Evolutionary conservation across 805 yeast genomes (phyloP).

Genomic region (Candida ipomoeae): DNA sequence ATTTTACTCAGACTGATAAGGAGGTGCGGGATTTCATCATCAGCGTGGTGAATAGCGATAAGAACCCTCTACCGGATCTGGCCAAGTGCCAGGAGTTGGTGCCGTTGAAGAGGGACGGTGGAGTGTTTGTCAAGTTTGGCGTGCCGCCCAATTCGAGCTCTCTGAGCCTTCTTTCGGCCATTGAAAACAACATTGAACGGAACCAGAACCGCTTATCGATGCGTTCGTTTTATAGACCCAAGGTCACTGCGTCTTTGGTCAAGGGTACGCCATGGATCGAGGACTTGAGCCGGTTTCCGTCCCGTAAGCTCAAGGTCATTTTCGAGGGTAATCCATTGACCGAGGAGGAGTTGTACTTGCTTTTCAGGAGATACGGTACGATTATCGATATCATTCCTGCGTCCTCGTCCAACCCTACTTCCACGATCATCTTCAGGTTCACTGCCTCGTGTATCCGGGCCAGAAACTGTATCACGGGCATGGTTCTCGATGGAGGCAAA

Average conservation of each 20-base stretch:
- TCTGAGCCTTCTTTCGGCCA: slow-evolving; percentile 49
- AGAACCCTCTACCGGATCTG: slow-evolving; percentile 28
- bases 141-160: slow-evolving; percentile 51
- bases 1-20: slow-evolving; percentile 13
- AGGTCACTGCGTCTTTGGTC: slow-evolving; percentile 55
- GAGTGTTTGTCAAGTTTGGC: slow-evolving; percentile 79
- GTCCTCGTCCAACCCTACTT: slow-evolving; percentile 42
- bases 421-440: slow-evolving; percentile 52
- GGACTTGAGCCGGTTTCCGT: slow-evolving; percentile 78
- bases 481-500: slow-evolving; percentile 53
- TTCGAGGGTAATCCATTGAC: slow-evolving; percentile 75
- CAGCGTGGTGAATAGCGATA: slow-evolving; percentile 11
- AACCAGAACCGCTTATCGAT: slow-evolving; percentile 16
- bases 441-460: slow-evolving; percentile 77
- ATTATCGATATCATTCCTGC: slow-evolving; percentile 69
- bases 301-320: slow-evolving; percentile 54
- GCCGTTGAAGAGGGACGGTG: slow-evolving; percentile 82
- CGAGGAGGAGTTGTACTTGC: slow-evolving; percentile 75
- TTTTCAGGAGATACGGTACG: slow-evolving; percentile 83
- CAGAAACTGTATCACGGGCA: slow-evolving; percentile 85
- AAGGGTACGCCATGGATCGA: slow-evolving; percentile 96
- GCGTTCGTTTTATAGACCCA: slow-evolving; percentile 27
- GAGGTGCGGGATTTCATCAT: slow-evolving; percentile 19
- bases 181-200: slow-evolving; percentile 44
- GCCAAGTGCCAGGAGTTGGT: slow-evolving; percentile 53